phyloP scores from a whole-genome alignment of 2,329 filamentous ascomycete genomes.

The Trichoderma atrobrunneum region DNA sequence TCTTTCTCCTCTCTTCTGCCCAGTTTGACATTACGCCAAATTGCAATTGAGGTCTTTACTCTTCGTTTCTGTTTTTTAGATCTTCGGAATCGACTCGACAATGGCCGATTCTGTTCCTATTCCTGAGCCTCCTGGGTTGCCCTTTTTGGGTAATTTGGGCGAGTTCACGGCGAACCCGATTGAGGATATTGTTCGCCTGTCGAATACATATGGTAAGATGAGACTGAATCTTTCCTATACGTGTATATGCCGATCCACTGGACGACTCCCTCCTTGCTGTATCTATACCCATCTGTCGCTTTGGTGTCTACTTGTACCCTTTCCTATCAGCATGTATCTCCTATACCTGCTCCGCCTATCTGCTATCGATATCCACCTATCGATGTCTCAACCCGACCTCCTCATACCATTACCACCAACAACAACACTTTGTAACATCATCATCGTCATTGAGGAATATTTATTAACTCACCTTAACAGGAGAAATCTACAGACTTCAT shows the following conservation, averaged over 20 bases:
- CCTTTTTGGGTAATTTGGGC: conserved; percentile 62
- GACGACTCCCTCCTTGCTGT: not conserved
- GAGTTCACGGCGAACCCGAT: conserved; percentile 61
- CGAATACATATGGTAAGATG: conserved; percentile 61
- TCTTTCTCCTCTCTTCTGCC: not conserved
- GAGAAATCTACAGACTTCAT: conserved; percentile 58
- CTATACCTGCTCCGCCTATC: not conserved
- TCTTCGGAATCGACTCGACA: conserved; percentile 22
- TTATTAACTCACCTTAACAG: conserved; percentile 31
- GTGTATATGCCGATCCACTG: not conserved
- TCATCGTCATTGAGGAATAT: not conserved
- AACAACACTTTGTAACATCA: not conserved
- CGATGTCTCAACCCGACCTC: not conserved
- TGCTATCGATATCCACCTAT: not conserved
- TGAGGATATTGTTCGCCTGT: conserved; percentile 53
- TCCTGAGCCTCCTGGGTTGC: conserved; percentile 61
- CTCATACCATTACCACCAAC: not conserved
- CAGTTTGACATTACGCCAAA: not conserved
- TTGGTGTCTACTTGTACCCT: not conserved
- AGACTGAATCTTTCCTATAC: not conserved
- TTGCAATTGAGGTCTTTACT: not conserved
- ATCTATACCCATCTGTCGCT: not conserved
- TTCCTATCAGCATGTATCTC: not conserved
- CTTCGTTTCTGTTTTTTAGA: not conserved
- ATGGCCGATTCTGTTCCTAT: conserved; percentile 48